Evolutionary conservation across 768 basidiomycete species (phyloP).

Genomic region (Tylopilus rubrobrunneus): DNA sequence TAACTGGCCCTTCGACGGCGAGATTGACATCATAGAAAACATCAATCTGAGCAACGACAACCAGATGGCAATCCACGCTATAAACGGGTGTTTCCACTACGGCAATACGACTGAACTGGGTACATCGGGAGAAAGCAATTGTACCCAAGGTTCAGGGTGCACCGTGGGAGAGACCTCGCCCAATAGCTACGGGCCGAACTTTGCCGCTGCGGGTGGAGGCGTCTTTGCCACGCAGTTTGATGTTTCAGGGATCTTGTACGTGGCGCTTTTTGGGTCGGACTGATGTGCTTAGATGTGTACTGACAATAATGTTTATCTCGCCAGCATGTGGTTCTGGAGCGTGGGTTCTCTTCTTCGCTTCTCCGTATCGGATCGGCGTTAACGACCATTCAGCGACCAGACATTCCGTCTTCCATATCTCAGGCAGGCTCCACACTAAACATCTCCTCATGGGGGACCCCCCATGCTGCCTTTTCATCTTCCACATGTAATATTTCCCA

Average conservation of each 20-base stretch:
- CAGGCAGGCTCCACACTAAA: conserved; percentile 34
- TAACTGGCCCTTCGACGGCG: conserved; percentile 45
- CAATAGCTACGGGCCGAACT: conserved; percentile 25
- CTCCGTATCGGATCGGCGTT: conserved; percentile 6
- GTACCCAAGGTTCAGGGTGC: conserved; percentile 26
- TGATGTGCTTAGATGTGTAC: neutral
- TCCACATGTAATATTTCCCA: conserved; percentile 41
- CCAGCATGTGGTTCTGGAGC: conserved; percentile 49
- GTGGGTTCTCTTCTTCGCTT: conserved; percentile 26
- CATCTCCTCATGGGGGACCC: conserved; percentile 41
- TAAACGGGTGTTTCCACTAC: conserved; percentile 35
- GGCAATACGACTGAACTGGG: conserved; percentile 33
- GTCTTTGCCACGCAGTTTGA: conserved; percentile 73
- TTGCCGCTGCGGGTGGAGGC: conserved; percentile 45
- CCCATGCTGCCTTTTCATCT: conserved; percentile 41
- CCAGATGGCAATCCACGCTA: conserved; percentile 56
- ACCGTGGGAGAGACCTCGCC: conserved; percentile 28
- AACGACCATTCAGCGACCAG: conserved; percentile 29
- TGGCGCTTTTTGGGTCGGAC: neutral
- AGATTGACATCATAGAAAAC: conserved; percentile 60
- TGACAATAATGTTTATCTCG: neutral
- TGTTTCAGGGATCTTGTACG: conserved; percentile 47
- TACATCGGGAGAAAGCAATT: conserved; percentile 20
- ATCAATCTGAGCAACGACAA: conserved; percentile 51
- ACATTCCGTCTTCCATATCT: conserved; percentile 35